Evolutionary conservation across 768 basidiomycete genomes (phyloP).

Genomic region (Dioszegia hungarica): DNA sequence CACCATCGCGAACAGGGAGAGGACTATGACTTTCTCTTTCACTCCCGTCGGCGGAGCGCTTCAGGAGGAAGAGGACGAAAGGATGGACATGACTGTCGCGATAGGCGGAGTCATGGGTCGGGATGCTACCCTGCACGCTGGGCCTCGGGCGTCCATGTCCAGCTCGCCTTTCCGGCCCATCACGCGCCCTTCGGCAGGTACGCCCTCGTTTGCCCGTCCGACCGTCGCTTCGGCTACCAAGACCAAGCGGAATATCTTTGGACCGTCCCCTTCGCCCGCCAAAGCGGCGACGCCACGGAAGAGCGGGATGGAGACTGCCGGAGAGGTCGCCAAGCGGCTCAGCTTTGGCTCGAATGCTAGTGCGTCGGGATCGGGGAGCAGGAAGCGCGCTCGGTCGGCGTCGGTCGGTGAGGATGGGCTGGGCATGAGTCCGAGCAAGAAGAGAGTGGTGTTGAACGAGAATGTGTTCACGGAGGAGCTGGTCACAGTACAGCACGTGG

Average conservation of each 20-base stretch:
- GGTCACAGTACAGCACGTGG: neutral
- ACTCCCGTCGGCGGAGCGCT: neutral
- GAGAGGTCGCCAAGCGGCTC: slow-evolving; percentile 46
- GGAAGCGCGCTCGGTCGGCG: neutral
- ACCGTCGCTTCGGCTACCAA: slow-evolving; percentile 39
- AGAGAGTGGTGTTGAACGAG: neutral
- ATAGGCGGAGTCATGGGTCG: slow-evolving; percentile 37
- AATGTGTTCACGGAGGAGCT: slow-evolving; percentile 1
- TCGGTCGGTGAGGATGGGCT: too few relatives aligned
- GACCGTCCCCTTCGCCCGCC: slow-evolving; percentile 39
- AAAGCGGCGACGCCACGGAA: slow-evolving; percentile 32
- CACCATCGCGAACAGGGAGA: slow-evolving; percentile 17
- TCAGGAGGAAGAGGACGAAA: neutral
- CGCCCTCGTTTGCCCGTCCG: slow-evolving; percentile 40
- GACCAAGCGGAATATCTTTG: slow-evolving; percentile 41
- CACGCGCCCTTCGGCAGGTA: slow-evolving; percentile 23
- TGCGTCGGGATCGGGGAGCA: neutral
- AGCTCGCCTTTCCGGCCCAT: slow-evolving; percentile 13
- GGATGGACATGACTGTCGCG: slow-evolving; percentile 50
- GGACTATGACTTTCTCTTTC: slow-evolving; percentile 43
- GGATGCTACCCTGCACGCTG: neutral
- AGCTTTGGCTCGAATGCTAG: slow-evolving; percentile 30
- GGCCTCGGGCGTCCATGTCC: neutral
- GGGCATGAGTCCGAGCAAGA: neutral
- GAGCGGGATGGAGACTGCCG: slow-evolving; percentile 37